Percentiles rank a stretch among this genome's conserved stretches.
phyloP scores from a whole-genome alignment of 2,329 filamentous ascomycete genomes.

The Nakataea oryzae region DNA sequence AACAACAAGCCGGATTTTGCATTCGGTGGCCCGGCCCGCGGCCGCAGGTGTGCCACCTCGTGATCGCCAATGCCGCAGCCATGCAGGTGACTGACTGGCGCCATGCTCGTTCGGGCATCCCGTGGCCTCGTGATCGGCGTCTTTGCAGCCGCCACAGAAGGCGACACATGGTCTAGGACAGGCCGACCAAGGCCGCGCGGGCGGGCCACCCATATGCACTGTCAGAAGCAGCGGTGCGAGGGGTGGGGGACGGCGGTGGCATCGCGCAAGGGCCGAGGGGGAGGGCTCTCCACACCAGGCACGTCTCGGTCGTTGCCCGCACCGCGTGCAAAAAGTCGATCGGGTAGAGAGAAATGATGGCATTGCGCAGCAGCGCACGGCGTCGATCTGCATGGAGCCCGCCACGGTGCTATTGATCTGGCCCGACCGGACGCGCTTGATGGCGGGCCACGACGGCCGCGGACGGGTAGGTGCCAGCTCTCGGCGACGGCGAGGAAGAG shows the following conservation, averaged over 20 bases:
- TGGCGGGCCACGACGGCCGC: conserved; percentile 57
- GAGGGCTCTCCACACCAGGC: too few species aligned
- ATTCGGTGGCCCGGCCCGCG: neutral
- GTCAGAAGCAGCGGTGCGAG: too few species aligned
- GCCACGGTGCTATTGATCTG: conserved; percentile 60
- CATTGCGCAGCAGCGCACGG: too few species aligned
- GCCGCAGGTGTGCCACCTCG: too few species aligned
- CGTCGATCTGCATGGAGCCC: conserved; percentile 62
- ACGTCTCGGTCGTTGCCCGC: too few species aligned
- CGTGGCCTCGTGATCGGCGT: neutral
- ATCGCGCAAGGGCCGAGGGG: too few species aligned
- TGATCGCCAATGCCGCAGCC: neutral
- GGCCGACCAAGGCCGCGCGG: too few species aligned
- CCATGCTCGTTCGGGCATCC: neutral
- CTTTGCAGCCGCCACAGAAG: neutral
- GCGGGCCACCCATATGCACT: too few species aligned
- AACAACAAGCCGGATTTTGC: neutral
- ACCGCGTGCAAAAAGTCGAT: too few species aligned
- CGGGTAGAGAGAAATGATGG: too few species aligned
- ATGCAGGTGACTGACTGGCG: neutral
- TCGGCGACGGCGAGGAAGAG: conserved; percentile 43
- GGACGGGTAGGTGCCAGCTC: conserved; percentile 54
- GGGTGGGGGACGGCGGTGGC: too few species aligned
- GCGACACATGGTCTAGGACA: conserved; percentile 46
- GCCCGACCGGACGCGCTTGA: conserved; percentile 60